phyloP scores from a whole-genome alignment of 768 basidiomycete genomes.

The Lentinus brumalis region DNA sequence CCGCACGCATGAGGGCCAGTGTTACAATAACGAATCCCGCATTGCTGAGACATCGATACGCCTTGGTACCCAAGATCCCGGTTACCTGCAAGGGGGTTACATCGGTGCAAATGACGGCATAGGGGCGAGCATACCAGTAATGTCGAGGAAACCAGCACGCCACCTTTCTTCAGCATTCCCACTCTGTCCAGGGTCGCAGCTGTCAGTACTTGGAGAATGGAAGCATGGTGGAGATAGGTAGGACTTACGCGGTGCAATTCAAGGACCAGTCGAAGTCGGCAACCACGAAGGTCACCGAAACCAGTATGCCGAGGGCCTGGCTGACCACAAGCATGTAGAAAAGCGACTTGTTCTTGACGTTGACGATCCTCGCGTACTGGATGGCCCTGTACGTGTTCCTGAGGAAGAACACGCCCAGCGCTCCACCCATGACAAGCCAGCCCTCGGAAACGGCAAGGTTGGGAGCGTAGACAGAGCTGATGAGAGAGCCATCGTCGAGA shows the following conservation, averaged over 20 bases:
- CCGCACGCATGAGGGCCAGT: conserved; percentile 44
- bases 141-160: conserved; percentile 22
- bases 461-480: conserved; percentile 47
- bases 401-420: conserved; percentile 51
- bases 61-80: conserved; percentile 66
- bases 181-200: conserved; percentile 2
- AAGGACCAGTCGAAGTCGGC: conserved; percentile 45
- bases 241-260: conserved; percentile 51
- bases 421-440: conserved; percentile 49
- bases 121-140: conserved; percentile 22
- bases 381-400: conserved; percentile 53
- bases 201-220: neutral
- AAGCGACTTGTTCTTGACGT: conserved; percentile 58
- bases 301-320: conserved; percentile 52
- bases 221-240: conserved; percentile 38
- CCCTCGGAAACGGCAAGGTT: conserved; percentile 45
- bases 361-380: conserved; percentile 55
- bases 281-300: conserved; percentile 45
- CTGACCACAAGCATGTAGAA: conserved; percentile 58
- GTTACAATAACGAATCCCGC: conserved; percentile 53
- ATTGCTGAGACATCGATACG: conserved; percentile 63
- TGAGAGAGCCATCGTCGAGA: conserved; percentile 59
- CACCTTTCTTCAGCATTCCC: conserved; percentile 19
- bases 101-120: neutral
- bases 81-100: conserved; percentile 45